phyloP scores from a whole-genome alignment of 1,139 yeast species.

The Candida tropicalis region DNA sequence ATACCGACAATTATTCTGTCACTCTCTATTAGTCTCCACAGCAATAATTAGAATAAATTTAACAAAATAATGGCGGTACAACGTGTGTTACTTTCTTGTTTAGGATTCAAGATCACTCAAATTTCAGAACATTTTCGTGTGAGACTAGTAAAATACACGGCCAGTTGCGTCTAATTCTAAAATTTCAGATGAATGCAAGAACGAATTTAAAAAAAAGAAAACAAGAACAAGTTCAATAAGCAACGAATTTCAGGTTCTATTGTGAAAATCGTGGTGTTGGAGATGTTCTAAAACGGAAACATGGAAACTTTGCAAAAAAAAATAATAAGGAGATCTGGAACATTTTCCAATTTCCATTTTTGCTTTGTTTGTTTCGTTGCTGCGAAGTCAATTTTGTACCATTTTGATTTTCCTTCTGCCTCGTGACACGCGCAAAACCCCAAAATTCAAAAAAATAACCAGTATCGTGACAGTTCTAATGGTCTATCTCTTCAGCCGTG shows the following conservation, averaged over 20 bases:
- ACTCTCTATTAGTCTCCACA: not conserved
- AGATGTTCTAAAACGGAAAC: not conserved
- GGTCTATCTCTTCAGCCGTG: too few relatives aligned
- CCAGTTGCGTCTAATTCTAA: not conserved
- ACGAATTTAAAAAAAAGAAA: too few relatives aligned
- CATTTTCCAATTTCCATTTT: not conserved
- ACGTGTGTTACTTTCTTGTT: not conserved
- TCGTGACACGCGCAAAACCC: too few relatives aligned
- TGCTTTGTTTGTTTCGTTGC: too few relatives aligned
- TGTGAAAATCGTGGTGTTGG: not conserved
- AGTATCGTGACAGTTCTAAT: too few relatives aligned
- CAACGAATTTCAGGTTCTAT: not conserved
- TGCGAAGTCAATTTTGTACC: too few relatives aligned
- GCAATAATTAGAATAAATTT: too few relatives aligned
- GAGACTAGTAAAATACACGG: not conserved
- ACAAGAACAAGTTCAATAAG: not conserved
- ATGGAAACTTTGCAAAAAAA: not conserved
- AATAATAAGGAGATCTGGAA: not conserved
- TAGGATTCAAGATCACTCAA: not conserved
- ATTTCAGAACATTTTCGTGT: slow-evolving; percentile 6
- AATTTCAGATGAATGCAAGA: not conserved
- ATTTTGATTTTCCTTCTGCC: too few relatives aligned
- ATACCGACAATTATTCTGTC: too few relatives aligned
- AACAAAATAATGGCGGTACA: not conserved
- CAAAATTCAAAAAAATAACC: too few relatives aligned